phyloP scores from a whole-genome alignment of 1,139 yeast species.

The Pichia sp. region DNA sequence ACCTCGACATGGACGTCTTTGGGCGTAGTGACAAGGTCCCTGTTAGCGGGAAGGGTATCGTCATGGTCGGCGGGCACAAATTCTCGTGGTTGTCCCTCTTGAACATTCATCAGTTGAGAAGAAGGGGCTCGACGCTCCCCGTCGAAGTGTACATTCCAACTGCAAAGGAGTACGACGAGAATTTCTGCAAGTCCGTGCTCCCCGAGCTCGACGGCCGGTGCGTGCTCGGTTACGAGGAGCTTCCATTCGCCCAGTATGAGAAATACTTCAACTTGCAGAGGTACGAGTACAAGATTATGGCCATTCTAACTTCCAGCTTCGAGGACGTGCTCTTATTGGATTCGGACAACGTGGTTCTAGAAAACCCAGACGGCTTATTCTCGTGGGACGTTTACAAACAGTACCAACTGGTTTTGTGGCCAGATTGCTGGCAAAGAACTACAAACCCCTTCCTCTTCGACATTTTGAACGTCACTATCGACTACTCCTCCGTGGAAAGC shows the following conservation, averaged over 20 bases:
- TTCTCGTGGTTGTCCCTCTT: slow-evolving; percentile 52
- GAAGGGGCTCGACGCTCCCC: slow-evolving; percentile 50
- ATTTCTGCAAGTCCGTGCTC: slow-evolving; percentile 43
- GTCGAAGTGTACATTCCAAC: slow-evolving; percentile 59
- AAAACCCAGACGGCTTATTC: slow-evolving; percentile 50
- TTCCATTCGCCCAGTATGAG: slow-evolving; percentile 25
- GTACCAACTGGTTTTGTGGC: slow-evolving; percentile 53
- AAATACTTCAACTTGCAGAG: slow-evolving; percentile 43
- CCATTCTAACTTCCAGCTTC: slow-evolving; percentile 54
- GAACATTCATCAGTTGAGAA: slow-evolving; percentile 49
- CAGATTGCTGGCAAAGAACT: slow-evolving; percentile 65
- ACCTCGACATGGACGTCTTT: slow-evolving; percentile 21
- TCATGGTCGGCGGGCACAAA: slow-evolving; percentile 59
- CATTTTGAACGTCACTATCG: slow-evolving; percentile 44
- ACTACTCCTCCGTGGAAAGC: slow-evolving; percentile 24
- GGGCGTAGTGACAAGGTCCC: slow-evolving; percentile 16
- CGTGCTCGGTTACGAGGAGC: slow-evolving; percentile 28
- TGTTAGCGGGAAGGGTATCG: slow-evolving; percentile 48
- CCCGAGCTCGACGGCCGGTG: slow-evolving; percentile 47
- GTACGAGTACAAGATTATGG: slow-evolving; percentile 60
- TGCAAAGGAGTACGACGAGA: slow-evolving; percentile 42
- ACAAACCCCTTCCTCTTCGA: slow-evolving; percentile 57
- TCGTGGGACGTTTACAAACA: slow-evolving; percentile 32
- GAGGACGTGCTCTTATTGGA: slow-evolving; percentile 59
- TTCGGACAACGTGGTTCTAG: slow-evolving; percentile 62